A percentile compares a stretch with the other conserved stretches of the same genome.
These are phyloP conservation scores for Mallotus nudiflorus DNA, from an alignment of 345 rosid genomes.

Conservation along the genomic window DNA sequence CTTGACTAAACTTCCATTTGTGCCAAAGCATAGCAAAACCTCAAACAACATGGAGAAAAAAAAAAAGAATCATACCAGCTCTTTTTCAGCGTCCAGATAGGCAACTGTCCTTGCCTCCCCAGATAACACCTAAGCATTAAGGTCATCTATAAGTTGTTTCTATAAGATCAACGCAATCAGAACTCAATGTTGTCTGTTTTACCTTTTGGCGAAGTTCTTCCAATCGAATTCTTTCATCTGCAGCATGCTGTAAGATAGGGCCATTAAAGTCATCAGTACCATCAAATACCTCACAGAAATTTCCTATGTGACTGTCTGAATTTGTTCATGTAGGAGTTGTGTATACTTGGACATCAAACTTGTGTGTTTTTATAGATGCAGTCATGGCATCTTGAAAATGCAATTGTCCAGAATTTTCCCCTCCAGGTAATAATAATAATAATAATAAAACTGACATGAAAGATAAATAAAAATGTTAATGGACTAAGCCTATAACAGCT, in stretches of 20 bases:
- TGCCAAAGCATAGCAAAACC: conserved; percentile 13
- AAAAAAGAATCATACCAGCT: conserved; percentile 53
- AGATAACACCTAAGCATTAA: conserved; percentile 58
- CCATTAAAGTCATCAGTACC: neutral
- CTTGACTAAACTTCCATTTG: conserved; percentile 1
- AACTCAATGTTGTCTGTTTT: conserved; percentile 18
- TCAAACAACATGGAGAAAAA: neutral
- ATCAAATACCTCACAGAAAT: conserved; percentile 7
- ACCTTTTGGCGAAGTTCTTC: conserved; percentile 90
- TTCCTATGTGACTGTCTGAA: neutral
- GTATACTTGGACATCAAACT: neutral
- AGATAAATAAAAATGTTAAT: conserved; percentile 4
- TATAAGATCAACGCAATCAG: conserved; percentile 9
- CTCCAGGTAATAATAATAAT: neutral
- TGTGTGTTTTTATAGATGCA: neutral
- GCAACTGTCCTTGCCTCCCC: conserved; percentile 71
- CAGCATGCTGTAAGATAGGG: conserved; percentile 68
- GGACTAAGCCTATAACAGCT: conserved; percentile 75
- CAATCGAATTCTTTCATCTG: conserved; percentile 94
- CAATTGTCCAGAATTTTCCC: neutral
- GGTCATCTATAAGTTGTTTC: conserved; percentile 21
- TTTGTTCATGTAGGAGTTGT: neutral
- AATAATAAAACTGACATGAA: neutral
- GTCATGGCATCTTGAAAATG: neutral
- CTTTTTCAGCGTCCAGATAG: conserved; percentile 71